Evolutionary conservation across 495 filamentous ascomycete genomes (phyloP), one percentile per base, ranked within the genome.

Genomic region (Daldinia decipiens): DNA sequence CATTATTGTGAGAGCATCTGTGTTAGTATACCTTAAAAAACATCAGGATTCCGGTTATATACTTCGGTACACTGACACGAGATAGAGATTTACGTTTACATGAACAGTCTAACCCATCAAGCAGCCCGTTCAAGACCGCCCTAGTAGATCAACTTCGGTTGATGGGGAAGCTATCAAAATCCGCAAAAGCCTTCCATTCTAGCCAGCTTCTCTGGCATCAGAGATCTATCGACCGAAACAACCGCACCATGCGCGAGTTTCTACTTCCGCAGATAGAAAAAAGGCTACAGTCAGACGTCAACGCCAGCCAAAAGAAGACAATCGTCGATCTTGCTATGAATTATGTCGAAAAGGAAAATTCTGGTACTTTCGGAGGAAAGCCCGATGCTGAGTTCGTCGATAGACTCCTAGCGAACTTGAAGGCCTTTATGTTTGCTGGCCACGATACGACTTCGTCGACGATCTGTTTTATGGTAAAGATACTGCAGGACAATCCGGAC

Each of bases 401-500:
- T 8, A 66, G 47, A 9, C 59, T 78, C 7, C 54, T 78, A 19
- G 55, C 73, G 27, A 77, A 77, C 45, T 59, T 79, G 26, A 79
- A 79, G 50, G 75, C 77, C 1, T 83, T 84, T 62, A 74, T 84
- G 13, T 79, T 81, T 24, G 83, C 78, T 0, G 82, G 83, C n/a
- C 79, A 82, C 69, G 83, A 84, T 61, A 83, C 82, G 0, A 84
- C 82, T 1, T 67, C 79, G n/a, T 65, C 74, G 29, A 78, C 74
- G 29, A 79, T 84, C 21, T 68, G 74, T 40, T 83, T 76, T 59
- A 71, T 74, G 54, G 77, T 75, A 47, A 77, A 85, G 50, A 62
- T 81, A 4, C 76, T 89, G 0, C 76, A 76, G 1, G 67, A 79
- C 27, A 57, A 87, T 65, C 84, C 83, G 1, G 62, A 75, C 0